A percentile compares a stretch with the other conserved stretches of the same genome.
Evolutionary conservation across 2,329 filamentous ascomycete genomes (phyloP).

Genomic region (Sordariomycetes sp.): DNA sequence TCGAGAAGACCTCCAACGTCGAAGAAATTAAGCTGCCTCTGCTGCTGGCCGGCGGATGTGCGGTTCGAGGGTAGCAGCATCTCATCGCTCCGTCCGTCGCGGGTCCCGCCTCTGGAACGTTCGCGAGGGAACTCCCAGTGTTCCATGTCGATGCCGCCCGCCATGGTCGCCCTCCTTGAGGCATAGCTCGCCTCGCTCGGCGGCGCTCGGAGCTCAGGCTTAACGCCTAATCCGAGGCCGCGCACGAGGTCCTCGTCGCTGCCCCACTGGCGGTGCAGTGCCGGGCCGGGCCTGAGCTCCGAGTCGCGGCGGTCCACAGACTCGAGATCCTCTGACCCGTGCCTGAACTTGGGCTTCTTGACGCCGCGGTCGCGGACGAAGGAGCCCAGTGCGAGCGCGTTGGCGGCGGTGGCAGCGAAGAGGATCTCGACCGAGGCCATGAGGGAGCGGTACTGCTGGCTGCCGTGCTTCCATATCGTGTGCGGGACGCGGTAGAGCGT

Average conservation of each 20-base stretch:
- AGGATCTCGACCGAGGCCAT: conserved; percentile 84
- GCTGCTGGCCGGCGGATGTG: neutral
- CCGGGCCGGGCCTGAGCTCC: neutral
- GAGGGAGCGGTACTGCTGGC: conserved; percentile 78
- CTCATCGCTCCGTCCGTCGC: conserved; percentile 28
- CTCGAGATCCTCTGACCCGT: conserved; percentile 10
- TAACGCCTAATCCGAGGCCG: conserved; percentile 59
- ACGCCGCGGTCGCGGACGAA: conserved; percentile 83
- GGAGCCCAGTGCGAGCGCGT: conserved; percentile 79
- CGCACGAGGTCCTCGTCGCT: conserved; percentile 86
- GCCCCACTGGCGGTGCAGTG: conserved; percentile 52
- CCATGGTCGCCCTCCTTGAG: conserved; percentile 11
- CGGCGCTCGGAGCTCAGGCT: conserved; percentile 18
- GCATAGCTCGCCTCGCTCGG: neutral
- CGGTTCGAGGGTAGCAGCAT: conserved; percentile 21
- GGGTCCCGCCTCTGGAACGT: conserved; percentile 19
- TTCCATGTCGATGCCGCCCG: conserved; percentile 18
- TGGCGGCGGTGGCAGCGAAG: conserved; percentile 76
- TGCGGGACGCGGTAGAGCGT: conserved; percentile 72
- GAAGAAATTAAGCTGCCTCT: conserved; percentile 56
- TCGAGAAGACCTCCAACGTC: conserved; percentile 70
- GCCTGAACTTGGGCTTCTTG: conserved; percentile 76
- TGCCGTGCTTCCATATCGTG: conserved; percentile 56
- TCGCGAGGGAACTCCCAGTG: conserved; percentile 31
- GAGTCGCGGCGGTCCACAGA: neutral